These are phyloP conservation scores for Myriosclerotinia curreyana DNA, from an alignment of 2,329 filamentous ascomycete genomes.

Conservation along the genomic window DNA sequence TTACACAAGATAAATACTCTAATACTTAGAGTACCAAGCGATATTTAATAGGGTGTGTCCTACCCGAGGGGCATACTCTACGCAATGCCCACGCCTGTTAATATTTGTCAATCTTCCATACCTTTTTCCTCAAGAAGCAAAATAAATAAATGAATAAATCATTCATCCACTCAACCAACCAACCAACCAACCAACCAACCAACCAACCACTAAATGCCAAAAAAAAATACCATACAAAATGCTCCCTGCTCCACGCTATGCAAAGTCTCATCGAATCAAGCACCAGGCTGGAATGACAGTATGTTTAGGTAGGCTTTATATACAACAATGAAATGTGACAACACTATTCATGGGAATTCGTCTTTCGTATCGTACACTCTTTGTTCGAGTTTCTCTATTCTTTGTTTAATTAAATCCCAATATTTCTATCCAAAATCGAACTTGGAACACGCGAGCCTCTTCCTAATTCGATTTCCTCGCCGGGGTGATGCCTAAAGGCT, in stretches of 20 bases:
- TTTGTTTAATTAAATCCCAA: slow-evolving; percentile 27
- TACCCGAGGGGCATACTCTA: too few species aligned
- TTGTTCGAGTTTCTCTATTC: neutral
- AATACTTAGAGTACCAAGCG: too few species aligned
- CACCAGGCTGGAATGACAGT: slow-evolving; percentile 22
- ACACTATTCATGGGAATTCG: neutral
- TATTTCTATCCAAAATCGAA: slow-evolving; percentile 36
- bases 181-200: neutral
- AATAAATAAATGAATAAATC: neutral
- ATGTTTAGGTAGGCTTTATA: slow-evolving; percentile 8
- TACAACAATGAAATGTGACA: slow-evolving; percentile 8
- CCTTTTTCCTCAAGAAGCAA: neutral
- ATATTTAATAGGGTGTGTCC: too few species aligned
- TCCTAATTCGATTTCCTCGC: slow-evolving; percentile 35
- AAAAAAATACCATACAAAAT: neutral
- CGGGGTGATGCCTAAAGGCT: slow-evolving; percentile 37
- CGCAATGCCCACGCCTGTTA: too few species aligned
- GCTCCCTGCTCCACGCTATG: slow-evolving; percentile 18
- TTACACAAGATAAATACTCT: too few species aligned
- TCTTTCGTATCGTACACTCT: slow-evolving; percentile 1
- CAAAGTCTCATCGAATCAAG: slow-evolving; percentile 20
- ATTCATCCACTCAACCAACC: neutral
- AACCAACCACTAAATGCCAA: slow-evolving; percentile 5
- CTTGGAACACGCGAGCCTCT: slow-evolving; percentile 36
- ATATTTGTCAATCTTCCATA: neutral